Conservation (phyloP, 2,329 filamentous ascomycete species). For the Penicillium sp. region DNA sequence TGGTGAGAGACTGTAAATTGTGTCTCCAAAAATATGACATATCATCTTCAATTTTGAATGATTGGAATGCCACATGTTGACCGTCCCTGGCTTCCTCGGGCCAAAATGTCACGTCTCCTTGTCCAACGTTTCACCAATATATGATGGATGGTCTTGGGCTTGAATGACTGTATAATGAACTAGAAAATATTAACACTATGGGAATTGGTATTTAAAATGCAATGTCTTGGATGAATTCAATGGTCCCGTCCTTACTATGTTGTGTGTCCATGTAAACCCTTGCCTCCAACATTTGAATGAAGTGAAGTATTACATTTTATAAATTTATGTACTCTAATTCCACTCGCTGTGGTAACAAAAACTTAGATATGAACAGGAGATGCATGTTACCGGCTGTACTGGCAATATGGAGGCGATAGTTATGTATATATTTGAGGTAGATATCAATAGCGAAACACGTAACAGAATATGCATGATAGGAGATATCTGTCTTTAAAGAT, state of each 20-base stretch:
- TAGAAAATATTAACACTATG: constrained; percentile 15
- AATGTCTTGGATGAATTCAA: constrained; percentile 1
- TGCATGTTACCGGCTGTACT: constrained; percentile 1
- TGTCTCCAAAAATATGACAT: constrained; percentile 1
- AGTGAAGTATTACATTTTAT: constrained; percentile 3
- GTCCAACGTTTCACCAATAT: constrained; percentile 8
- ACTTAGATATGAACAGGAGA: not conserved
- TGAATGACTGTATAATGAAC: constrained; percentile 28
- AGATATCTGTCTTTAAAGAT: too few species aligned
- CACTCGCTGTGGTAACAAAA: not conserved
- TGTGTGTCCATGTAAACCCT: not conserved
- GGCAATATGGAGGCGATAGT: not conserved
- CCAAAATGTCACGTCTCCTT: constrained; percentile 6
- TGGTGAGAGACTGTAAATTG: constrained; percentile 30
- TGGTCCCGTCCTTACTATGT: not conserved
- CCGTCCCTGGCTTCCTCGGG: constrained; percentile 18
- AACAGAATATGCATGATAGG: not conserved
- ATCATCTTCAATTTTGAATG: constrained; percentile 2
- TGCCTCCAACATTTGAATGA: not conserved
- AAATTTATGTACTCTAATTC: constrained; percentile 2
- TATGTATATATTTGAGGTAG: not conserved
- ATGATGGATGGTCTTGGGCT: constrained; percentile 10
- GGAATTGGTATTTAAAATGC: constrained; percentile 7
- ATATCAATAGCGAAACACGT: not conserved
- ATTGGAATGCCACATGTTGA: constrained; percentile 19